A percentile compares a stretch with the other conserved stretches of the same genome.
These are phyloP conservation scores for Tolypocladium tundrense DNA, from an alignment of 2,329 filamentous ascomycete genomes.

Conservation along the genomic window DNA sequence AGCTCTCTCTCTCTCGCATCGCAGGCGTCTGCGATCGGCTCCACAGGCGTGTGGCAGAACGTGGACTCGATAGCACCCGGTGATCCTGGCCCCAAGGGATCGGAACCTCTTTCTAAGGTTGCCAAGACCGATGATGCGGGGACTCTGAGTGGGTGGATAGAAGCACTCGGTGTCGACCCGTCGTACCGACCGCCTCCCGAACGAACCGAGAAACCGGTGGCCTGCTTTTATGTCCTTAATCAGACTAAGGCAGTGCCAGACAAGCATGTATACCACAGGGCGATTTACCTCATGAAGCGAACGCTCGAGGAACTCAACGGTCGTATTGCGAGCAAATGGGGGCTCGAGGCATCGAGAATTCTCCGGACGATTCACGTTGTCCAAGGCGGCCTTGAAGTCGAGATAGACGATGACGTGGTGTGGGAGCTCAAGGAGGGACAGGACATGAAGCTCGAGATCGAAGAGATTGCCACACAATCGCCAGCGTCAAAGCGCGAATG, in stretches of 20 bases:
- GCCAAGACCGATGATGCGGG: conserved; percentile 49
- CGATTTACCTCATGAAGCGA: conserved; percentile 74
- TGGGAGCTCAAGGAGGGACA: conserved; percentile 78
- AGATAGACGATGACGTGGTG: conserved; percentile 86
- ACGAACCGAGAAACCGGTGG: conserved; percentile 59
- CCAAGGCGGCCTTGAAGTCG: conserved; percentile 65
- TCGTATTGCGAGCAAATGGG: conserved; percentile 69
- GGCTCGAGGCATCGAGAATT: conserved; percentile 63
- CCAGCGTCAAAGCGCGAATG: conserved; percentile 41
- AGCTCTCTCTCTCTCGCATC: conserved; percentile 55
- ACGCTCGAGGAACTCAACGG: conserved; percentile 64
- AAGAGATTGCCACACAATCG: conserved; percentile 28
- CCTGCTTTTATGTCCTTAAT: conserved; percentile 75
- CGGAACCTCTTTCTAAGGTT: conserved; percentile 43
- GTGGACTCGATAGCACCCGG: conserved; percentile 41
- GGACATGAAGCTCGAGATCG: conserved; percentile 72
- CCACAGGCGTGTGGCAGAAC: conserved; percentile 44
- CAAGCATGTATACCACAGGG: conserved; percentile 61
- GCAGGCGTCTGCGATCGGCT: conserved; percentile 34
- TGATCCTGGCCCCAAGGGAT: conserved; percentile 35
- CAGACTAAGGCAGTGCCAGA: conserved; percentile 38
- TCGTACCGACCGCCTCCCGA: conserved; percentile 73
- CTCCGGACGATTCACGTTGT: conserved; percentile 63
- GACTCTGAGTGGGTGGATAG: conserved; percentile 72
- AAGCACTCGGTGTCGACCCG: conserved; percentile 82